Conservation (phyloP, 2,329 filamentous ascomycete genomes). For the Stagonosporopsis cucurbitacearum region DNA sequence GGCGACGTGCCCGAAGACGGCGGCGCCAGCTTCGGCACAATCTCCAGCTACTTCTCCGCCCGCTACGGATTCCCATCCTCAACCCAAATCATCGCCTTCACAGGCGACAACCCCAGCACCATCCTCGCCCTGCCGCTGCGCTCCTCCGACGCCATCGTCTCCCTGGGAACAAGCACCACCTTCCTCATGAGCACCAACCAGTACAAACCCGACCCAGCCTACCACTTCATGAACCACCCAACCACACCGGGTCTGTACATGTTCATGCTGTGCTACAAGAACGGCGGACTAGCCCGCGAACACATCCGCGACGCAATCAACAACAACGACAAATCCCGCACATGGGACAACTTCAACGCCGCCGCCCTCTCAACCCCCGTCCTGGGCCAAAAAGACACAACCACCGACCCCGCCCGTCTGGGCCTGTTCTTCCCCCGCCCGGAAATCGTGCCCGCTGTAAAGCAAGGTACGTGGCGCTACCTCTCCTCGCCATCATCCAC, state of each 20-base stretch:
- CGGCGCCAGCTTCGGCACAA: conserved; percentile 75
- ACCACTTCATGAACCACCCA: conserved; percentile 98
- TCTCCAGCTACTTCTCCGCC: conserved; percentile 78
- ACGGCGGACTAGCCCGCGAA: conserved; percentile 91
- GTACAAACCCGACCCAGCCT: conserved; percentile 87
- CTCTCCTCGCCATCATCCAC: conserved; percentile 56
- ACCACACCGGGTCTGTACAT: conserved; percentile 91
- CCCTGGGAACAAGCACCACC: conserved; percentile 91
- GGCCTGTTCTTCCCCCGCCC: conserved; percentile 95
- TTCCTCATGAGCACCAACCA: conserved; percentile 96
- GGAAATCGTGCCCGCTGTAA: conserved; percentile 93
- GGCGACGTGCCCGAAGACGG: conserved; percentile 82
- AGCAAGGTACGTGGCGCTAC: conserved; percentile 85
- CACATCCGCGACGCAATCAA: conserved; percentile 84
- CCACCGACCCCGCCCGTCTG: conserved; percentile 72
- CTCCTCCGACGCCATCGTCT: conserved; percentile 90
- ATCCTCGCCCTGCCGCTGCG: conserved; percentile 89
- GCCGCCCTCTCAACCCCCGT: conserved; percentile 71
- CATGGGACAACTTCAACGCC: conserved; percentile 83
- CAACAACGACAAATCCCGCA: conserved; percentile 54
- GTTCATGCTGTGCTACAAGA: conserved; percentile 99
- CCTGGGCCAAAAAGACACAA: conserved; percentile 65
- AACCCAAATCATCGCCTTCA: conserved; percentile 84
- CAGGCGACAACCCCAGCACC: conserved; percentile 94
- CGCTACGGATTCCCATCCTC: conserved; percentile 78